Evolutionary conservation across 179 eudicot genomes (phyloP), one percentile per base, ranked within the genome.

Genomic region (Carnegiea gigantea): DNA sequence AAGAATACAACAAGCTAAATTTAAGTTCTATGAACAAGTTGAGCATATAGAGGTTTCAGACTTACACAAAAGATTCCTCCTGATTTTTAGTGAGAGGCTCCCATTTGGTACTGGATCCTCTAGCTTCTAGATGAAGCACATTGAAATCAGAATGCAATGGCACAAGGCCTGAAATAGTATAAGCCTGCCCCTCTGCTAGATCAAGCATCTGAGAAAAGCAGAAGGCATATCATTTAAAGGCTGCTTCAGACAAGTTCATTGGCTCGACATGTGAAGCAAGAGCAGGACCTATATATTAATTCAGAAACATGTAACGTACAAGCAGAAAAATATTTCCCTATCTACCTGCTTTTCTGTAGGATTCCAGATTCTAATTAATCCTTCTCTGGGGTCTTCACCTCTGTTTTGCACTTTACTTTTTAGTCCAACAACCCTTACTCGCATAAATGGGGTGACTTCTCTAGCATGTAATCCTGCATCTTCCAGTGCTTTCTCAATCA

Each of bases 291-390:
- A 62, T 30, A 33, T 78, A 33, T 78, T 12, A 48, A 15, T 71
- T 36, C 43, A 0, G 77, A 80, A 59, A 40, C 71, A 80, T 23
- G 76, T 6, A 51, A 12, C 71, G 12, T 0, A 65, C 10, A 14
- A 49, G 20, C 67, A n/a, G 38, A 73, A 70, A 3, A 24, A 76
- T 33, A 20, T 26, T 13, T 76, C 24, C 78, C 46, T 59, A 54
- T 73, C 81, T 84, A 91, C 99, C 97, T 92, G 98, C 73, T 88
- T 86, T 84, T 92, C 97, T 21, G 92, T 88, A 23, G 99, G 99
- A 80, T 90, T 94, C 99, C 99, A 95, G 78, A 95, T 90, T 78
- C 98, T 94, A 84, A 95, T 80, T 83, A 95, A 87, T 77, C 99
- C 99, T 76, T 89, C 87, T 62, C 79, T 72, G 44, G 87, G 79